Evolutionary conservation across 306 rosid genomes (phyloP), one percentile per base, ranked within the genome.

Genomic region (Vigna radiata): DNA sequence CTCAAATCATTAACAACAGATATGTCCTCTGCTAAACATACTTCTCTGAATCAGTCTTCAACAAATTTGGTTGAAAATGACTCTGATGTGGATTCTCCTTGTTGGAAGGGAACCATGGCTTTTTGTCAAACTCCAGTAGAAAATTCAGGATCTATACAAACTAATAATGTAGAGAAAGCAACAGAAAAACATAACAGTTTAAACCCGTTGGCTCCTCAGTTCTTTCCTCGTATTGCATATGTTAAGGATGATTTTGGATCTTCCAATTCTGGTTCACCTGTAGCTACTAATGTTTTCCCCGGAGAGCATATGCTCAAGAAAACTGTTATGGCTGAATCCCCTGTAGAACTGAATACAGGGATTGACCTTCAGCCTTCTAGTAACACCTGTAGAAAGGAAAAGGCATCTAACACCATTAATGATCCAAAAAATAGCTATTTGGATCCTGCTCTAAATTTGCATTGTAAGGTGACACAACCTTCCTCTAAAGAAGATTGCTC

Each of bases 11-110:
- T 88, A n/a, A 46, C 72, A 43, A 69, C 70, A 63, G 75, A 58
- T 71, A 29, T 21, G 58, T 73, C 68, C 55, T 77, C 86, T 74
- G 50, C 78, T 53, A 82, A 80, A 76, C 68, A 54, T 8, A 48
- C 23, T 80, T 52, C 73, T 79, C 87, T 73, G 60, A 59, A 63
- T 75, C 78, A 79, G 77, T 68, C 80, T 31, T 77, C 86, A 4
- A 16, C 73, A 63, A 53, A 17, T 50, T 62, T 72, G 17, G 86
- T 66, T 13, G 89, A 83, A 54, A 60, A 83, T 37, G 96, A 86
- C 70, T 78, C 87, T 72, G 94, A 88, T 75, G 83, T 80, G 82
- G 92, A 89, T 79, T 89, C 93, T 76, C 93, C 93, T 62, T 86
- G 90, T 73, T 87, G 90, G 90, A 84, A 83, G 77, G 93, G 94